Conservation (phyloP, 148 eudicot species). For the Salicornia ramosissima region DNA sequence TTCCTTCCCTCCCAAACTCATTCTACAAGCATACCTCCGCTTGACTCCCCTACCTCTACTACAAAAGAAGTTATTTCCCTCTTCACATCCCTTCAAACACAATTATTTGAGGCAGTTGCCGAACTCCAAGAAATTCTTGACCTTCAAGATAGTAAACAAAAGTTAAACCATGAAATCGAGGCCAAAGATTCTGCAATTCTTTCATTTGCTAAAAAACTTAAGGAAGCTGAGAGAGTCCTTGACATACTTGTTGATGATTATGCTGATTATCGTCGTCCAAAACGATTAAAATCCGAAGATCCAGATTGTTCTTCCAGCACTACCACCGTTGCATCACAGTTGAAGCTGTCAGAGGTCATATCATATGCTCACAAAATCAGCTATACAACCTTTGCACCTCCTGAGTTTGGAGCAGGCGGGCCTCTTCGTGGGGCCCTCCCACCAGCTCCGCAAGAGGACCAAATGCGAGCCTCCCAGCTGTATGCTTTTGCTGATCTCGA, state of each 20-base stretch:
- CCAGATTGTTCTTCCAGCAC: constrained; percentile 33
- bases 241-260: constrained; percentile 88
- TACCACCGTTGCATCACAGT: constrained; percentile 62
- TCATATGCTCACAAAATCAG: constrained; percentile 88
- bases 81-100: constrained; percentile 75
- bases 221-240: constrained; percentile 76
- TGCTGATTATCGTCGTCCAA: constrained; percentile 65
- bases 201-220: constrained; percentile 76
- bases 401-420: constrained; percentile 82
- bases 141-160: constrained; percentile 75
- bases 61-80: constrained; percentile 61
- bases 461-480: constrained; percentile 85
- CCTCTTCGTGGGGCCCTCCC: constrained; percentile 92
- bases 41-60: constrained; percentile 55
- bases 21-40: constrained; percentile 32
- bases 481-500: constrained; percentile 75
- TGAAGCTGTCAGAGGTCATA: constrained; percentile 64
- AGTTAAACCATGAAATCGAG: constrained; percentile 51
- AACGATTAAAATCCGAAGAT: constrained; percentile 55
- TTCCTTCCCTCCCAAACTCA: constrained; percentile 57
- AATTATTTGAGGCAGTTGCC: constrained; percentile 79
- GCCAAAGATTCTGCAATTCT: constrained; percentile 61
- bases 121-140: constrained; percentile 94
- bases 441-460: constrained; percentile 94
- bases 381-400: constrained; percentile 95